Conservation (phyloP, 768 basidiomycete species). For the Clathrus columnatus region DNA sequence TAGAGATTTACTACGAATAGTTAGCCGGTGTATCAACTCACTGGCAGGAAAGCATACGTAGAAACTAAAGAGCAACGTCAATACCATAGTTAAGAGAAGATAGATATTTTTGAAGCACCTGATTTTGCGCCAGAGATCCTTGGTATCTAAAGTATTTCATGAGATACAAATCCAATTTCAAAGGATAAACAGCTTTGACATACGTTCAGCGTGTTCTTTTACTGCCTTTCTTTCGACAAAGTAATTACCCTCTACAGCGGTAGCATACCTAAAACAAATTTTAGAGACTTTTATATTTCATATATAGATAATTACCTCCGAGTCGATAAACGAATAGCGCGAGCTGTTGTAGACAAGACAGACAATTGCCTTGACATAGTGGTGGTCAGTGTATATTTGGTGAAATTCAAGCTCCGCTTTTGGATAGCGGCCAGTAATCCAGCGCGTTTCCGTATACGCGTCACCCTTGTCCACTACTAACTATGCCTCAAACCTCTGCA, state of each 20-base stretch:
- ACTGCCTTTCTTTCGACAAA: conserved; percentile 46
- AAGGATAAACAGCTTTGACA: conserved; percentile 14
- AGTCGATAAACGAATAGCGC: conserved; percentile 5
- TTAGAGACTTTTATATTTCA: not conserved
- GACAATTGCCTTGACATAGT: conserved; percentile 4
- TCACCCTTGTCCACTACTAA: not conserved
- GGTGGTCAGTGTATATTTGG: not conserved
- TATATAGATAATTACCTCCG: not conserved
- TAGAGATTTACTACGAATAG: conserved; percentile 11
- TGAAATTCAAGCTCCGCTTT: conserved; percentile 3
- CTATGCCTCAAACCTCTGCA: conserved; percentile 57
- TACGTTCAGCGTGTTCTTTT: conserved; percentile 59
- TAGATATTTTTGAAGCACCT: conserved; percentile 40
- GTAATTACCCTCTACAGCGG: conserved; percentile 23
- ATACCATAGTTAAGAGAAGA: not conserved
- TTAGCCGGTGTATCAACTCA: conserved; percentile 30
- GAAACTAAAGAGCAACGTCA: conserved; percentile 36
- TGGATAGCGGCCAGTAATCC: not conserved
- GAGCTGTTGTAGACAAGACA: conserved; percentile 1
- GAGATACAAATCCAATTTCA: conserved; percentile 12
- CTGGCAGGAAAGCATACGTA: conserved; percentile 70
- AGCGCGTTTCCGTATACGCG: conserved; percentile 8
- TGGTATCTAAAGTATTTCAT: conserved; percentile 42
- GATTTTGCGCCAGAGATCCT: conserved; percentile 81
- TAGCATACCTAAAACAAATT: conserved; percentile 2